Percentiles rank a stretch among this genome's conserved stretches.
These are phyloP conservation scores for Ustilaginoidea virens DNA, from an alignment of 2,329 filamentous ascomycete genomes.

Conservation along the genomic window DNA sequence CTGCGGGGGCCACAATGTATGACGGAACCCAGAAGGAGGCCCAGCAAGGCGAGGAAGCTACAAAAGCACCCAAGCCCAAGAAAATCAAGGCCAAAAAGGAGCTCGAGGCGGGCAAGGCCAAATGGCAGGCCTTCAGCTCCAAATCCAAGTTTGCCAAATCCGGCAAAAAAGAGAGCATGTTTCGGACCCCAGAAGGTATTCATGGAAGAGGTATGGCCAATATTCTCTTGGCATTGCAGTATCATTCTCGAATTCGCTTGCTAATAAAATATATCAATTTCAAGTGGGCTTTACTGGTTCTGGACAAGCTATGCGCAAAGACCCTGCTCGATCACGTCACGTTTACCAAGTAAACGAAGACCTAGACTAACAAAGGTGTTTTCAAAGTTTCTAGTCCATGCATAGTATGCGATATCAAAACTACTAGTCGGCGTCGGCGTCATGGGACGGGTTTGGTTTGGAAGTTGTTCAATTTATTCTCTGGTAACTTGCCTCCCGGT, in stretches of 20 bases:
- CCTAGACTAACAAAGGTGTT: constrained; percentile 38
- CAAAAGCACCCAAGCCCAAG: constrained; percentile 66
- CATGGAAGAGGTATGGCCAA: constrained; percentile 62
- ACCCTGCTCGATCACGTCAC: constrained; percentile 65
- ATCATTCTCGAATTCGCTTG: not conserved
- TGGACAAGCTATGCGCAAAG: constrained; percentile 90
- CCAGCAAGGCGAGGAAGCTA: constrained; percentile 47
- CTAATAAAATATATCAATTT: constrained; percentile 11
- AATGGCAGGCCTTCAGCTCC: constrained; percentile 84
- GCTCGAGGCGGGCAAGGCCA: constrained; percentile 77
- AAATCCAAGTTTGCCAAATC: constrained; percentile 57
- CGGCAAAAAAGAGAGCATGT: constrained; percentile 89
- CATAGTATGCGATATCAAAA: not conserved
- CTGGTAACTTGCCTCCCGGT: constrained; percentile 18
- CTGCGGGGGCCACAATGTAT: constrained; percentile 41
- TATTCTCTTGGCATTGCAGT: not conserved
- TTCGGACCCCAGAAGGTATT: constrained; percentile 76
- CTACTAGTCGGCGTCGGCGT: too few relatives aligned
- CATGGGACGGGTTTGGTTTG: not conserved
- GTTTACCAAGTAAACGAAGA: constrained; percentile 70
- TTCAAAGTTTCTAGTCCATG: constrained; percentile 1
- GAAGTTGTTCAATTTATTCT: constrained; percentile 4
- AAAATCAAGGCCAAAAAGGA: constrained; percentile 86
- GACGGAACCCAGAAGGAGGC: constrained; percentile 45
- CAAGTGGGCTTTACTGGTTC: constrained; percentile 92